Percentiles rank a stretch among this genome's conserved stretches.
Evolutionary conservation across 2,329 filamentous ascomycete species (phyloP).

Genomic region (Myriosclerotinia curreyana): DNA sequence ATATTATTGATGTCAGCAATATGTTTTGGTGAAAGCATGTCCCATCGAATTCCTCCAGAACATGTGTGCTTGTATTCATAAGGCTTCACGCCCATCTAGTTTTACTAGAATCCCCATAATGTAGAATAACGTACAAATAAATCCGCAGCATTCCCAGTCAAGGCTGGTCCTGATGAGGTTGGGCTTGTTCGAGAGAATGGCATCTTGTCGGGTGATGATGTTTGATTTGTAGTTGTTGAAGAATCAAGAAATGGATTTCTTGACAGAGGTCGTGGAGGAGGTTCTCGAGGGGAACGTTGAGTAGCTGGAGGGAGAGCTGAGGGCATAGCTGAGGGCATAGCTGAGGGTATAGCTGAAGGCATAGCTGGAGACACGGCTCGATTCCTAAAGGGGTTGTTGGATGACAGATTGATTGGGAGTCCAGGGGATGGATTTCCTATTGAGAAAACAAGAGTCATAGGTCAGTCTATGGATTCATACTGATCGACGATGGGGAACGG

Average conservation of each 20-base stretch:
- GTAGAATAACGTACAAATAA: slow-evolving; percentile 65
- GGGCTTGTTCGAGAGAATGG: slow-evolving; percentile 43
- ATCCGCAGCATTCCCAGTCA: slow-evolving; percentile 59
- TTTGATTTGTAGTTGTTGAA: slow-evolving; percentile 36
- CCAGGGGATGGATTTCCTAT: slow-evolving; percentile 44
- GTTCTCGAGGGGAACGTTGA: slow-evolving; percentile 57
- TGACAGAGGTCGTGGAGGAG: slow-evolving; percentile 58
- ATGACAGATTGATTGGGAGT: slow-evolving; percentile 62
- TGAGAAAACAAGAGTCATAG: slow-evolving; percentile 31
- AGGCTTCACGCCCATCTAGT: neutral
- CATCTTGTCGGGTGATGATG: slow-evolving; percentile 48
- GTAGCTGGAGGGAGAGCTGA: slow-evolving; percentile 45
- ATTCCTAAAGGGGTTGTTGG: slow-evolving; percentile 80
- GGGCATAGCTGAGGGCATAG: slow-evolving; percentile 52
- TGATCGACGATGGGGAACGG: slow-evolving; percentile 28
- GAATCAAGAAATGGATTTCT: slow-evolving; percentile 73
- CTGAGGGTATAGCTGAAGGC: slow-evolving; percentile 43
- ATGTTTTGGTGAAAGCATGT: neutral
- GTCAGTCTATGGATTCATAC: slow-evolving; percentile 37
- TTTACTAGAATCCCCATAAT: neutral
- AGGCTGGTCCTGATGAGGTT: slow-evolving; percentile 42
- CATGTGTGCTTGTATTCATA: neutral
- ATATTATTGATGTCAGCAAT: slow-evolving; percentile 37
- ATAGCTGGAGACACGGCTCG: slow-evolving; percentile 60
- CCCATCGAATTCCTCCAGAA: neutral